Percentiles rank a stretch among this genome's conserved stretches.
Conservation (phyloP, 495 filamentous ascomycete species). For the Hyaloscypha hepaticicola region DNA sequence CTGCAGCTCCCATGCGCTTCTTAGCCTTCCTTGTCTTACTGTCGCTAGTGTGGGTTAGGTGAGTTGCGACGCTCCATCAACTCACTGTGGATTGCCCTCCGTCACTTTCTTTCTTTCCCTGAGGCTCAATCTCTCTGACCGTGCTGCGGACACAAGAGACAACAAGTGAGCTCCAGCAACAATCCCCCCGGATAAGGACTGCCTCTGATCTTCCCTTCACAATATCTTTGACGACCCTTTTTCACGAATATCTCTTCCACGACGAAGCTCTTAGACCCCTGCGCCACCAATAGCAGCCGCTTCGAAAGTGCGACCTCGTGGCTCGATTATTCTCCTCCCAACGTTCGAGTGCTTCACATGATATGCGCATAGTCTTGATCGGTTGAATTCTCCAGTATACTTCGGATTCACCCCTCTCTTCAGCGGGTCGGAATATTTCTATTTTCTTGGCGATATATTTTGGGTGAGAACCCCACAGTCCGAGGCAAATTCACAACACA, state of each 20-base stretch:
- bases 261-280: neutral
- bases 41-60: neutral
- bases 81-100: neutral
- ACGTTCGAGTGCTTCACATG: neutral
- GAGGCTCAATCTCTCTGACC: neutral
- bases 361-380: neutral
- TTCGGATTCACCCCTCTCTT: neutral
- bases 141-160: neutral
- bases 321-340: neutral
- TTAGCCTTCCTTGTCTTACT: neutral
- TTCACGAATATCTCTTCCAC: neutral
- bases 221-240: neutral
- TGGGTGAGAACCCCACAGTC: constrained; percentile 4
- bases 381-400: neutral
- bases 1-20: neutral
- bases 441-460: constrained; percentile 3
- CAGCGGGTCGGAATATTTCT: neutral
- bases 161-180: neutral
- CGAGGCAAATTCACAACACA: neutral
- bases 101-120: neutral
- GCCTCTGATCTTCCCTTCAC: neutral
- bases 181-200: neutral
- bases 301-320: neutral
- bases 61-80: neutral
- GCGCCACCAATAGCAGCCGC: constrained; percentile 4